phyloP scores from a whole-genome alignment of 2,329 filamentous ascomycete genomes.

The Tolypocladium capitatum region DNA sequence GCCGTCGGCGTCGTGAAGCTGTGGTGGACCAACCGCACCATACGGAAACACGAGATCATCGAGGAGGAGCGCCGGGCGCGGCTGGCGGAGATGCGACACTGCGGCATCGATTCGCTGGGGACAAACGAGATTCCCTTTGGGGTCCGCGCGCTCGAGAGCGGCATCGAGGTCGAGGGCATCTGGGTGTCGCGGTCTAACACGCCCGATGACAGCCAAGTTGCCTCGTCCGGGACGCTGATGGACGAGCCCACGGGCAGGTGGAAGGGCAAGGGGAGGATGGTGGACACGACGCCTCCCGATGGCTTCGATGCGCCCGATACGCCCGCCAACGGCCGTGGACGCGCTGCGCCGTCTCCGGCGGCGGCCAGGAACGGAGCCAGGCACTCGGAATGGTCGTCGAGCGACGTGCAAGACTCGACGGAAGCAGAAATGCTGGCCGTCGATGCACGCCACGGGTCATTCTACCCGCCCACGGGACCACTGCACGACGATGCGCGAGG shows the following conservation, averaged over 20 bases:
- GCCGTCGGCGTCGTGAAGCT: conserved; percentile 55
- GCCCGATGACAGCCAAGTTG: conserved; percentile 14
- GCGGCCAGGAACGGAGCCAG: neutral
- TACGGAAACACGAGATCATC: conserved; percentile 46
- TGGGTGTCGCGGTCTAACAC: conserved; percentile 50
- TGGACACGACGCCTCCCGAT: neutral
- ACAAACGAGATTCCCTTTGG: conserved; percentile 67
- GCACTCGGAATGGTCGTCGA: neutral
- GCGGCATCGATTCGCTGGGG: conserved; percentile 28
- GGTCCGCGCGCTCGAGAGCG: conserved; percentile 69
- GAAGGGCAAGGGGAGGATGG: conserved; percentile 10
- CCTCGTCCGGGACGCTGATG: conserved; percentile 12
- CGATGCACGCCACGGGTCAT: neutral
- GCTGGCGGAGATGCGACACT: conserved; percentile 39
- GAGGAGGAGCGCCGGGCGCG: conserved; percentile 52
- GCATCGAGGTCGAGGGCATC: conserved; percentile 74
- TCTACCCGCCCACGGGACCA: neutral
- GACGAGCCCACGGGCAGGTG: conserved; percentile 4
- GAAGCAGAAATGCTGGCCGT: neutral
- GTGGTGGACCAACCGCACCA: conserved; percentile 41
- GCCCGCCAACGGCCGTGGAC: neutral
- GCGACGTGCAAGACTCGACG: neutral
- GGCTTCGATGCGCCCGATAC: neutral
- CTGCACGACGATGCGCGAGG: neutral
- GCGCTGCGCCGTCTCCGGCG: neutral